Evolutionary conservation across 495 filamentous ascomycete genomes (phyloP).

Genomic region (Talaromyces wortmannii): DNA sequence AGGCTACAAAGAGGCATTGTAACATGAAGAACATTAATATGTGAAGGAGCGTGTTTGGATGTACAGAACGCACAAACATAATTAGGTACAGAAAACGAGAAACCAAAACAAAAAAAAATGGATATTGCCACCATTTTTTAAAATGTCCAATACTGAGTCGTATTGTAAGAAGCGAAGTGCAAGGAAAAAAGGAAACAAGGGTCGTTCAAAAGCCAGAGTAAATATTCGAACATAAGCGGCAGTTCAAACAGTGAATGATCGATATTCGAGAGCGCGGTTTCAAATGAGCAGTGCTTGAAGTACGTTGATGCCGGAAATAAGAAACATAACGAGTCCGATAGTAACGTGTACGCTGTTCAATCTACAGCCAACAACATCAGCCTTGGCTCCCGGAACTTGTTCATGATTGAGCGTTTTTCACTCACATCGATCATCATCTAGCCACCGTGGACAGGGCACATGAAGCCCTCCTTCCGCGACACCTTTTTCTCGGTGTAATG

Average conservation of each 20-base stretch:
- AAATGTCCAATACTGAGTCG: too few relatives aligned
- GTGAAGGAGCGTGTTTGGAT: not conserved
- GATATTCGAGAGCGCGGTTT: not conserved
- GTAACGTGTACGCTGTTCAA: not conserved
- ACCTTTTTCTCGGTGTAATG: constrained; percentile 28
- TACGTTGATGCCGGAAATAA: not conserved
- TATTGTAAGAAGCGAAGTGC: too few relatives aligned
- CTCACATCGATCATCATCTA: constrained; percentile 9
- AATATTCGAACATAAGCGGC: not conserved
- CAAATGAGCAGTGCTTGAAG: not conserved
- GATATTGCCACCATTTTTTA: not conserved
- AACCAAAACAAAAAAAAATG: not conserved
- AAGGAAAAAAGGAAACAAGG: too few relatives aligned
- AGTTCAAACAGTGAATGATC: not conserved
- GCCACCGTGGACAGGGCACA: constrained; percentile 30
- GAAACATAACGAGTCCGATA: not conserved
- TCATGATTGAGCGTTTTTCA: too few relatives aligned
- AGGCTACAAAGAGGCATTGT: not conserved
- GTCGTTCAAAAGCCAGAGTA: not conserved
- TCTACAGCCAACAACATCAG: not conserved
- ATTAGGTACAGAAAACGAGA: not conserved
- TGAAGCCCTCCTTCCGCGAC: constrained; percentile 26
- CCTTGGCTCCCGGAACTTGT: not conserved
- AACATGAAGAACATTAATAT: not conserved
- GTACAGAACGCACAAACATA: too few relatives aligned